phyloP scores from a whole-genome alignment of 495 filamentous ascomycete species.

The Penicillium cinerascens region DNA sequence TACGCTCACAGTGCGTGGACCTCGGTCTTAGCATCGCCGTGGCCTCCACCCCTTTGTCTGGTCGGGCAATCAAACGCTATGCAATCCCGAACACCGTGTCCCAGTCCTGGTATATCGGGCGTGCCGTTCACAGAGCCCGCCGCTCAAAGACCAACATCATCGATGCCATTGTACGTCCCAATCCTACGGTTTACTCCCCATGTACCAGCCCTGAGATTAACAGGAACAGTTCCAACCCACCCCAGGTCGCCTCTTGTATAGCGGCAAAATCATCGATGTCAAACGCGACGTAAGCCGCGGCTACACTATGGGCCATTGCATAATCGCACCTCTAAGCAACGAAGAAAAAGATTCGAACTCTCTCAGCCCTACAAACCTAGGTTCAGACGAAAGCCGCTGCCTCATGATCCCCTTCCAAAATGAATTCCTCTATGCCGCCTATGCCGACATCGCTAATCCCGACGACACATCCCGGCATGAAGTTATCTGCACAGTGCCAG shows the following conservation, averaged over 20 bases:
- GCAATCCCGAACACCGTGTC: constrained; percentile 38
- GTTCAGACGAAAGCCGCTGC: constrained; percentile 6
- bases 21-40: constrained; percentile 25
- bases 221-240: constrained; percentile 21
- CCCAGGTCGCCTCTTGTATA: constrained; percentile 51
- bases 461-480: constrained; percentile 20
- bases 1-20: constrained; percentile 25
- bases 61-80: constrained; percentile 25
- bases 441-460: constrained; percentile 9
- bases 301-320: constrained; percentile 54
- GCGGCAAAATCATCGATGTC: constrained; percentile 60
- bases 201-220: constrained; percentile 1
- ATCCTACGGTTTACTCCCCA: not conserved
- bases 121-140: constrained; percentile 43
- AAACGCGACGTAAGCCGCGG: constrained; percentile 48
- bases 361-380: not conserved
- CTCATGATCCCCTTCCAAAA: constrained; percentile 63
- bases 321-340: constrained; percentile 37
- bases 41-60: constrained; percentile 1
- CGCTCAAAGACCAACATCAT: constrained; percentile 48
- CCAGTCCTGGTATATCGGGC: constrained; percentile 42
- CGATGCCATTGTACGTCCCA: constrained; percentile 39
- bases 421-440: constrained; percentile 55
- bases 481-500: constrained; percentile 30
- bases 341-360: constrained; percentile 11